Evolutionary conservation across 768 basidiomycete species (phyloP), one percentile per base, ranked within the genome.

Genomic region (Chalciporus chontae): DNA sequence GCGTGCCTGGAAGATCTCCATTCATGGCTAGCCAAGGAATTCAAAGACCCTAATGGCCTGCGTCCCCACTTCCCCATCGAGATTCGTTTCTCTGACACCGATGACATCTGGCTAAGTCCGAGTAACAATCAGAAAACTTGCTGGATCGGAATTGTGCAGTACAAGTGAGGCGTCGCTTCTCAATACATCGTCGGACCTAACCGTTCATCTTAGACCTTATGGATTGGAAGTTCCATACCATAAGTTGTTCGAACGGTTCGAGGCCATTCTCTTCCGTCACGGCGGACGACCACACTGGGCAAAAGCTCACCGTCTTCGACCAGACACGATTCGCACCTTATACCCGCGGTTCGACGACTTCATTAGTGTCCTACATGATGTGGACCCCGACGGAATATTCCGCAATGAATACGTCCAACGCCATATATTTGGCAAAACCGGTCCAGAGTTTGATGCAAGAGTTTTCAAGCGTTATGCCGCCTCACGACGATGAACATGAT

Each of bases 141-240:
- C 58, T 99, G 94, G 89, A 90, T 99, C 52, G 96, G 96, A n/a
- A 83, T 98, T 45, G 81, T 96, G n/a, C 91, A 94, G 63, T 99
- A 85, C 74, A 92, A 91, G 95, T 97, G 50, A 61, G 89, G 70
- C 7, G 13, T 45, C n/a, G n/a, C n/a, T n/a, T n/a, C n/a, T 29
- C 26, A 32, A 1, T 23, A 17, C 21, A 29, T 39, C 42, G 1
- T 24, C 52, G 56, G 40, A 55, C 47, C 29, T 37, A 37, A 24
- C 23, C 14, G n/a, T 36, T 21, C 34, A 8, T 46, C 43, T 27
- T 32, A 95, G 94, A 61, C 93, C 94, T 3, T 97, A 94, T 63
- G 87, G 87, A 7, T 75, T 85, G 52, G 81, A 83, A 42, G 84
- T 92, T 8, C 86, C 90, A 14, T 96, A 95, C 71, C 83, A 82